A percentile compares a stretch with the other conserved stretches of the same genome.
phyloP scores from a whole-genome alignment of 108 stramenopile genomes.

The Hondaea fermentalgiana region DNA sequence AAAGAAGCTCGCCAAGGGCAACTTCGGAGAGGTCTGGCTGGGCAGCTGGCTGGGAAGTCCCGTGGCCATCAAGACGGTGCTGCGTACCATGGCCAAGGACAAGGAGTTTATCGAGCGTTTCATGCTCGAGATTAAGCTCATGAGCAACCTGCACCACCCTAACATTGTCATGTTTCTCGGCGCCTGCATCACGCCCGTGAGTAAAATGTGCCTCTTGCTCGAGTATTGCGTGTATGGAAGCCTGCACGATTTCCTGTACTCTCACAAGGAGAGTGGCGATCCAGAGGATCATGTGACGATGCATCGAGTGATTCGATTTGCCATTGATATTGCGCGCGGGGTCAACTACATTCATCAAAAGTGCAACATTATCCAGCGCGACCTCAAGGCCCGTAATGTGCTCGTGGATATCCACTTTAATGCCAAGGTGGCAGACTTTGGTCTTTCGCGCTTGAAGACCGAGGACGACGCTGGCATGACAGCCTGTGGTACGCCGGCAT shows the following conservation, averaged over 20 bases:
- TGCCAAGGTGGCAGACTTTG: constrained; percentile 21
- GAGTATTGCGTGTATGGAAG: constrained; percentile 28
- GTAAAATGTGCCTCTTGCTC: constrained; percentile 21
- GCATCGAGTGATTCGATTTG: background rate
- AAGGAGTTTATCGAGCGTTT: constrained; percentile 3
- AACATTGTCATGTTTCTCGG: constrained; percentile 29
- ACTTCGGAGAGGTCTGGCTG: background rate
- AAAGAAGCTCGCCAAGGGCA: constrained; percentile 19
- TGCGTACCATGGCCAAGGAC: background rate
- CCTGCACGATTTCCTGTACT: background rate
- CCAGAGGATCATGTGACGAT: background rate
- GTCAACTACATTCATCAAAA: background rate
- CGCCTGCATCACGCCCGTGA: constrained; percentile 18
- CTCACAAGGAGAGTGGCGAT: background rate
- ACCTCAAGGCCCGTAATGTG: constrained; percentile 18
- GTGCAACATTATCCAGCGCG: constrained; percentile 16
- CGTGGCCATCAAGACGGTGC: constrained; percentile 12
- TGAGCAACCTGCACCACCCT: constrained; percentile 20
- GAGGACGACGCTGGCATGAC: constrained; percentile 8
- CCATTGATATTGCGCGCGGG: constrained; percentile 1
- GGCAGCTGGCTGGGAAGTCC: background rate
- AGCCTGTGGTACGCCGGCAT: constrained; percentile 30
- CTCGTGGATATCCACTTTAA: background rate
- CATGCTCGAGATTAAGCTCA: constrained; percentile 9
- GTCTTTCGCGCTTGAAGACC: background rate